Conservation (phyloP, 441 rosid genomes). For the Breynia disticha region DNA sequence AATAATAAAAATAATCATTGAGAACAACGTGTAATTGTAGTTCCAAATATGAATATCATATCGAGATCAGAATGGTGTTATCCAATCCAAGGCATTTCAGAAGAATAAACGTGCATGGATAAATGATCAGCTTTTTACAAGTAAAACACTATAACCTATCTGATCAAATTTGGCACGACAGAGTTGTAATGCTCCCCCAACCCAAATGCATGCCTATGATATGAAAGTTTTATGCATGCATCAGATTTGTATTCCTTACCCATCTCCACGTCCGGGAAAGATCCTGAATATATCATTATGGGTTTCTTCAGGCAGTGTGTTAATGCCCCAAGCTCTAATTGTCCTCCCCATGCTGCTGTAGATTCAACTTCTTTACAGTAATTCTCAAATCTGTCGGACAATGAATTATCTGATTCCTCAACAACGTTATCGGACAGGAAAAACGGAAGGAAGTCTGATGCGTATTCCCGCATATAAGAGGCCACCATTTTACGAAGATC, state of each 20-base stretch:
- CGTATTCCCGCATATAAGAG: constrained; percentile 62
- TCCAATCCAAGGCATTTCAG: background rate
- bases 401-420: constrained; percentile 24
- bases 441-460: constrained; percentile 51
- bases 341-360: constrained; percentile 89
- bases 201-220: constrained; percentile 73
- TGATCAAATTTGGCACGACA: constrained; percentile 27
- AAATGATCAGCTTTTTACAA: background rate
- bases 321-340: constrained; percentile 73
- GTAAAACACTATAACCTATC: constrained; percentile 6
- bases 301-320: constrained; percentile 64
- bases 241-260: constrained; percentile 67
- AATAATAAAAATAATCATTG: background rate
- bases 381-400: constrained; percentile 56
- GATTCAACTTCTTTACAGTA: constrained; percentile 79
- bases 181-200: constrained; percentile 91
- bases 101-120: constrained; percentile 5
- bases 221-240: constrained; percentile 49
- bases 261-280: constrained; percentile 90
- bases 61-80: background rate
- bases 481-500: constrained; percentile 76
- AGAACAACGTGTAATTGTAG: background rate
- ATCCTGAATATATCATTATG: constrained; percentile 68
- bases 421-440: constrained; percentile 46
- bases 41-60: background rate